Evolutionary conservation across 805 yeast genomes (phyloP).

Genomic region (Sugiyamaella mastotermitis): DNA sequence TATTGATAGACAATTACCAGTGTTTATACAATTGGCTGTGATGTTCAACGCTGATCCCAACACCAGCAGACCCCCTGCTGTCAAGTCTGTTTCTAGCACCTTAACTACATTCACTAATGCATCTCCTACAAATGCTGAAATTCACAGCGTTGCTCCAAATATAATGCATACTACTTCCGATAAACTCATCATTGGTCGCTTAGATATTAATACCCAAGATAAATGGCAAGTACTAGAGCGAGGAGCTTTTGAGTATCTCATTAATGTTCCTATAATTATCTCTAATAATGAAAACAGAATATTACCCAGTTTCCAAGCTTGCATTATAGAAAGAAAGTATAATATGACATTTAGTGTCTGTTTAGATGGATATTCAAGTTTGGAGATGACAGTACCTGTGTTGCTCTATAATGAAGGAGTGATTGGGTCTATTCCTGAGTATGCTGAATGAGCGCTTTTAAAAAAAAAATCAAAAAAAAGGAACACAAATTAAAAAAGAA

Average conservation of each 20-base stretch:
- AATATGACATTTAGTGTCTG: conserved; percentile 3
- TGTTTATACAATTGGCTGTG: too few relatives aligned
- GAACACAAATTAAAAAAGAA: too few relatives aligned
- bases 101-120: conserved; percentile 2
- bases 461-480: too few relatives aligned
- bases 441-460: too few relatives aligned
- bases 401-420: too few relatives aligned
- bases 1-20: neutral
- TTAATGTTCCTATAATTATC: conserved; percentile 2
- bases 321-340: conserved; percentile 10
- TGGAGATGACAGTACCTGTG: too few relatives aligned
- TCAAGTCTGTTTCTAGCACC: conserved; percentile 2
- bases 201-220: neutral
- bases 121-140: conserved; percentile 1
- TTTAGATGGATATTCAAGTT: conserved; percentile 1
- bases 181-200: neutral
- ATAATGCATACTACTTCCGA: neutral
- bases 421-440: too few relatives aligned
- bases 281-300: conserved; percentile 3
- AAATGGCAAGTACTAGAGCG: neutral
- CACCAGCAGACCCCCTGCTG: conserved; percentile 1
- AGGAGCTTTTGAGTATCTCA: neutral
- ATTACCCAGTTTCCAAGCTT: conserved; percentile 11
- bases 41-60: neutral
- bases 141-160: neutral